These are phyloP conservation scores for Phaeotremella skinneri DNA, from an alignment of 768 basidiomycete genomes.

Conservation along the genomic window DNA sequence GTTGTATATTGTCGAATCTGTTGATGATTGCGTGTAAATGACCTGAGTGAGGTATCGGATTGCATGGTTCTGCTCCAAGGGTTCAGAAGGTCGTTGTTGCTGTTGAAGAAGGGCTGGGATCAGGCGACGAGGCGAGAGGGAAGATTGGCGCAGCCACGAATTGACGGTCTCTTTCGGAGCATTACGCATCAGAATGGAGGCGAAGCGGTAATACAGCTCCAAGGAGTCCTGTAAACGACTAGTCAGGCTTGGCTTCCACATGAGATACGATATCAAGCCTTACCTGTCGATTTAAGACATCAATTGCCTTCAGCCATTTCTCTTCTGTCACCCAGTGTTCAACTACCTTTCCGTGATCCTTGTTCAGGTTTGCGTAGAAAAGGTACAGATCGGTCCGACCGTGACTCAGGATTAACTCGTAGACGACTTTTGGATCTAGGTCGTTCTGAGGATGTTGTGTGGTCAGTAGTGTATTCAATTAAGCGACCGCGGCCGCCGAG, in stretches of 20 bases:
- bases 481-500: not conserved
- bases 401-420: constrained; percentile 89
- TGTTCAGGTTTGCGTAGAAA: constrained; percentile 76
- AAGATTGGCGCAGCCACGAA: constrained; percentile 79
- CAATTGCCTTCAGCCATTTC: constrained; percentile 85
- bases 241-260: not conserved
- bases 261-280: constrained; percentile 14
- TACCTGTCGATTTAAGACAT: constrained; percentile 86
- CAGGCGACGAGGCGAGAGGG: constrained; percentile 76
- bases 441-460: constrained; percentile 62
- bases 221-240: constrained; percentile 62
- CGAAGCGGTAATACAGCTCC: constrained; percentile 89
- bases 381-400: constrained; percentile 90
- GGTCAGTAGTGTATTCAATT: not conserved
- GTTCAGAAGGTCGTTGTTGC: constrained; percentile 67
- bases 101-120: constrained; percentile 80
- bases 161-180: constrained; percentile 87
- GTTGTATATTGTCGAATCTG: constrained; percentile 86
- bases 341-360: constrained; percentile 78
- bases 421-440: constrained; percentile 78
- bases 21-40: constrained; percentile 75
- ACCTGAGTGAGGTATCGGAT: constrained; percentile 83
- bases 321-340: constrained; percentile 92
- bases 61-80: constrained; percentile 62
- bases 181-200: constrained; percentile 79